A percentile compares a stretch with the other conserved stretches of the same genome.
Conservation (phyloP, 257 asterid genomes). For the Eucommia ulmoides region DNA sequence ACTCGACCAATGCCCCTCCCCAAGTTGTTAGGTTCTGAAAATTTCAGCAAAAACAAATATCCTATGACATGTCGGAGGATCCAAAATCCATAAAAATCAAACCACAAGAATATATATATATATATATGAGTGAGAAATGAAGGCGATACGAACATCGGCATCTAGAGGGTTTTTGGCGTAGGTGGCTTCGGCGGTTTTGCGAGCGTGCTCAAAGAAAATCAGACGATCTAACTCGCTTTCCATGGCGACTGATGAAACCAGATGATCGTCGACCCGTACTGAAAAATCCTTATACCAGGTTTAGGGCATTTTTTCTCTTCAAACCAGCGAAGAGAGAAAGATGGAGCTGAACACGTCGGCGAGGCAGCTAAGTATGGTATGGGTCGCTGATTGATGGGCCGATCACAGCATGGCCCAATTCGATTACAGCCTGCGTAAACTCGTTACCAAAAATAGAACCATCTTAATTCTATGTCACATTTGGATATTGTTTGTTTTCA, state of each 20-base stretch:
- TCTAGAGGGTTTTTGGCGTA: slow-evolving; percentile 8
- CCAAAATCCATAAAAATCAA: not conserved
- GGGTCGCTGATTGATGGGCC: too few relatives aligned
- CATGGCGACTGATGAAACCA: slow-evolving; percentile 2
- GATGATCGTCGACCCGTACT: not conserved
- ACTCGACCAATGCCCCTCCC: slow-evolving; percentile 36
- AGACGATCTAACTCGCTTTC: slow-evolving; percentile 7
- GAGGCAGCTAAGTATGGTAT: too few relatives aligned
- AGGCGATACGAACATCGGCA: slow-evolving; percentile 4
- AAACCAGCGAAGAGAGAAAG: not conserved
- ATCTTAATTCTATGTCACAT: too few relatives aligned
- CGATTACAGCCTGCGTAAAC: too few relatives aligned
- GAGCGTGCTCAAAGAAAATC: slow-evolving; percentile 8
- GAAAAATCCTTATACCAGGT: not conserved
- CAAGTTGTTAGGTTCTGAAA: slow-evolving; percentile 31
- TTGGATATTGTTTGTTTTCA: too few relatives aligned
- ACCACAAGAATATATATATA: not conserved
- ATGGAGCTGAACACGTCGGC: too few relatives aligned
- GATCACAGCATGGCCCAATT: too few relatives aligned
- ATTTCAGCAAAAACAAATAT: not conserved
- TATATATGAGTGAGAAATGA: not conserved
- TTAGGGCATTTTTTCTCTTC: not conserved
- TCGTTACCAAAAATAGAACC: too few relatives aligned
- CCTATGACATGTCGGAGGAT: not conserved
- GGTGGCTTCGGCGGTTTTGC: slow-evolving; percentile 9